Conservation (phyloP, 148 eudicot species). For the Salicornia ramosissima region DNA sequence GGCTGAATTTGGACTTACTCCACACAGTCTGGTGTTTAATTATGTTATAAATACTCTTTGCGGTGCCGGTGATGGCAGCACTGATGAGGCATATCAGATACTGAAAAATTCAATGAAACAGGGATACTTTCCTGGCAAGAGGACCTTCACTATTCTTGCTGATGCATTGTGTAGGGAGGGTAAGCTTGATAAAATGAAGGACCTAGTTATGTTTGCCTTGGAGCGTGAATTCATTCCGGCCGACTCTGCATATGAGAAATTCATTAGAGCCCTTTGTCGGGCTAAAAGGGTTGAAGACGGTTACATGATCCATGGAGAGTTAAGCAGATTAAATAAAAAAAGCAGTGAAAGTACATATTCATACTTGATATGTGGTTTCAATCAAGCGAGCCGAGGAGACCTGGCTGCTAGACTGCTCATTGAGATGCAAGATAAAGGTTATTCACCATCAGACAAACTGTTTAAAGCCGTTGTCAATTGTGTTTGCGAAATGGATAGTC, state of each 20-base stretch:
- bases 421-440: constrained; percentile 92
- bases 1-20: constrained; percentile 60
- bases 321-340: constrained; percentile 40
- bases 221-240: constrained; percentile 41
- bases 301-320: constrained; percentile 50
- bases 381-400: constrained; percentile 46
- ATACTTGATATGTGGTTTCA: constrained; percentile 58
- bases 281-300: constrained; percentile 63
- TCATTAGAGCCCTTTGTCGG: constrained; percentile 60
- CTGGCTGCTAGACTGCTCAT: constrained; percentile 63
- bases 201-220: constrained; percentile 49
- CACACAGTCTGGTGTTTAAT: constrained; percentile 57
- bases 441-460: constrained; percentile 34
- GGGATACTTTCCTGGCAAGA: constrained; percentile 54
- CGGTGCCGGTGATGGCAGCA: constrained; percentile 65
- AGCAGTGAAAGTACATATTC: constrained; percentile 39
- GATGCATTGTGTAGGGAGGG: constrained; percentile 75
- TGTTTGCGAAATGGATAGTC: constrained; percentile 47
- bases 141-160: constrained; percentile 57
- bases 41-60: constrained; percentile 61
- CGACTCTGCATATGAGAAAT: constrained; percentile 40
- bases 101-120: constrained; percentile 46
- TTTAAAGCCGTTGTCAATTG: constrained; percentile 43
- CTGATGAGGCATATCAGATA: constrained; percentile 60
- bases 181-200: constrained; percentile 71